Percentiles rank a stretch among this genome's conserved stretches.
These are phyloP conservation scores for Atalantia buxifolia DNA, from an alignment of 345 rosid genomes.

Conservation along the genomic window DNA sequence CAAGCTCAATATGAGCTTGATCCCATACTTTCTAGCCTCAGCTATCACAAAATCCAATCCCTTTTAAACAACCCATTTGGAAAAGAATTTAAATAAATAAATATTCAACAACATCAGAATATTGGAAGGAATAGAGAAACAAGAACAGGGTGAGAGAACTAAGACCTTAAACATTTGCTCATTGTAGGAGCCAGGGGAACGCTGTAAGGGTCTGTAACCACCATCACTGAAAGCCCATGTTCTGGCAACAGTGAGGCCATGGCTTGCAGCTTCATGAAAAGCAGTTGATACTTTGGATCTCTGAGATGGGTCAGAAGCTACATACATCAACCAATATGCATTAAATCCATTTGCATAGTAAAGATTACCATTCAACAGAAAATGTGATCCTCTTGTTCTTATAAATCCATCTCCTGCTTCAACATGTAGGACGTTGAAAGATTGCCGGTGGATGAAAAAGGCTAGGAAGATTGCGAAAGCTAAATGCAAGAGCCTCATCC, in stretches of 20 bases:
- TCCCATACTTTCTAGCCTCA: slow-evolving; percentile 69
- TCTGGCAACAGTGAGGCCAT: slow-evolving; percentile 74
- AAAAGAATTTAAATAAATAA: too few species aligned
- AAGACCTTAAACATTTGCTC: slow-evolving; percentile 71
- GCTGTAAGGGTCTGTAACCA: slow-evolving; percentile 70
- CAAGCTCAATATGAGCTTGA: slow-evolving; percentile 69
- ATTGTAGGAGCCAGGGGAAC: slow-evolving; percentile 72
- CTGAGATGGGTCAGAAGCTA: slow-evolving; percentile 69
- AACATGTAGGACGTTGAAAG: slow-evolving; percentile 25
- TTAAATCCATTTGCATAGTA: slow-evolving; percentile 88
- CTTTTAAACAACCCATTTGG: slow-evolving; percentile 24
- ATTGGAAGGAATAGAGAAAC: neutral
- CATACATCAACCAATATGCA: slow-evolving; percentile 90
- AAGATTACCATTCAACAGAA: slow-evolving; percentile 64
- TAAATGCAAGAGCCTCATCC: slow-evolving; percentile 40
- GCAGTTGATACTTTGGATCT: slow-evolving; percentile 56
- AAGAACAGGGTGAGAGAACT: neutral
- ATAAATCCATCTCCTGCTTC: slow-evolving; percentile 59
- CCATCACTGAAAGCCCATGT: slow-evolving; percentile 96
- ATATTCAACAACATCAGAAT: neutral
- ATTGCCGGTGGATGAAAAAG: slow-evolving; percentile 34
- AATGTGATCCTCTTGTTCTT: slow-evolving; percentile 56
- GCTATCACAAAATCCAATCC: slow-evolving; percentile 96
- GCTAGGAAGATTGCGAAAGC: slow-evolving; percentile 22
- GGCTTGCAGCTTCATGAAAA: slow-evolving; percentile 60